A percentile compares a stretch with the other conserved stretches of the same genome.
Evolutionary conservation across 2,329 filamentous ascomycete species (phyloP).

Genomic region (Talaromyces sp.): DNA sequence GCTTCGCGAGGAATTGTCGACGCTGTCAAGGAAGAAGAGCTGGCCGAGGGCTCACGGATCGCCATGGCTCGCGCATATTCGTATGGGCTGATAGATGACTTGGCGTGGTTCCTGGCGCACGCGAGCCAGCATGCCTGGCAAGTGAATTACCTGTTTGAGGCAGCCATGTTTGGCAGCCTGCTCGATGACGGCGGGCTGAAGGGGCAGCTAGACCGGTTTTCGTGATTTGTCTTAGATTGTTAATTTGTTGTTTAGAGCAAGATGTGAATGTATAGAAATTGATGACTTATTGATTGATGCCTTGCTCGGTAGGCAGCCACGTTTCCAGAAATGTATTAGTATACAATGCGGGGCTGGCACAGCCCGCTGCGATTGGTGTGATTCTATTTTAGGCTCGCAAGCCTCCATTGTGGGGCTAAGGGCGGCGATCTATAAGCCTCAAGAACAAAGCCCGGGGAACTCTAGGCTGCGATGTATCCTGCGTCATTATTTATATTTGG

Average conservation of each 20-base stretch:
- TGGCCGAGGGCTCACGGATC: slow-evolving; percentile 12
- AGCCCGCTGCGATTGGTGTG: no score
- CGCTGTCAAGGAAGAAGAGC: slow-evolving; percentile 9
- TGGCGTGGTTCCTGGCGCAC: slow-evolving; percentile 21
- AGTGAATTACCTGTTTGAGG: slow-evolving; percentile 18
- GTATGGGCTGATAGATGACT: slow-evolving; percentile 16
- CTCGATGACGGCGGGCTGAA: slow-evolving; percentile 13
- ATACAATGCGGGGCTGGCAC: no score
- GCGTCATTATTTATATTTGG: background rate
- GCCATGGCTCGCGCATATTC: slow-evolving; percentile 16
- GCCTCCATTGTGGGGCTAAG: no score
- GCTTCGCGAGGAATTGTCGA: slow-evolving; percentile 13
- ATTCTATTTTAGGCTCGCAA: no score
- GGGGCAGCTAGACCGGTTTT: slow-evolving; percentile 12
- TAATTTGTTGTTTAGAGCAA: no score
- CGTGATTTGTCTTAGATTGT: background rate
- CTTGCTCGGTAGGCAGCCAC: background rate
- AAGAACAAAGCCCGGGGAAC: no score
- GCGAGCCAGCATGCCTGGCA: slow-evolving; percentile 24
- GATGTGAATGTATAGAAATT: no score
- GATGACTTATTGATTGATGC: background rate
- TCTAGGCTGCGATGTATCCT: background rate
- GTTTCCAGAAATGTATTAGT: background rate
- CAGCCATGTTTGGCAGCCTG: slow-evolving; percentile 15
- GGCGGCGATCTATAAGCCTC: background rate